A percentile compares a stretch with the other conserved stretches of the same genome.
phyloP scores from a whole-genome alignment of 345 rosid species.

The Schrenkiella parvula region DNA sequence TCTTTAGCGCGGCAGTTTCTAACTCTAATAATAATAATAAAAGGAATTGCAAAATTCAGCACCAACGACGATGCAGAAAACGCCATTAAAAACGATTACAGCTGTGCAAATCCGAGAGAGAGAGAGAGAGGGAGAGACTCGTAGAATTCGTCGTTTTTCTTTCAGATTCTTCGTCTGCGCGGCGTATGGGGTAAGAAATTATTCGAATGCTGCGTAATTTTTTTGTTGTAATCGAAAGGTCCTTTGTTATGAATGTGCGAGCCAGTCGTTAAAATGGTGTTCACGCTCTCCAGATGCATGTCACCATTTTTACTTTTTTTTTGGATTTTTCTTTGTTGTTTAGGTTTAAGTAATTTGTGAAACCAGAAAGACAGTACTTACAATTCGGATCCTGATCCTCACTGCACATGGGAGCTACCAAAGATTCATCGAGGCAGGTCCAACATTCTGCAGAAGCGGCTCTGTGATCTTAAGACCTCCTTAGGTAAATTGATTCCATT shows the following conservation, averaged over 20 bases:
- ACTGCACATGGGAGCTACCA: constrained; percentile 34
- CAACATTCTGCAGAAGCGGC: constrained; percentile 39
- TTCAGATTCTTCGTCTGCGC: not conserved
- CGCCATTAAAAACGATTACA: constrained; percentile 1
- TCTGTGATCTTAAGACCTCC: constrained; percentile 16
- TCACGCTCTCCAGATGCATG: not conserved
- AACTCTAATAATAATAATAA: not conserved
- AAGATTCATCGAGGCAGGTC: constrained; percentile 31
- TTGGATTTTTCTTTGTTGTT: constrained; percentile 4
- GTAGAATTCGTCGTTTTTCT: not conserved
- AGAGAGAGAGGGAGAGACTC: not conserved
- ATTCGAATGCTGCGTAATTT: not conserved
- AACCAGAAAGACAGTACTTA: not conserved
- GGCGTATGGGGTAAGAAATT: constrained; percentile 8
- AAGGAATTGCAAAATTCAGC: not conserved
- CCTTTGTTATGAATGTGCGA: not conserved
- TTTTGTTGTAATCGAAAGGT: too few species aligned
- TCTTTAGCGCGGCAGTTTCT: constrained; percentile 34
- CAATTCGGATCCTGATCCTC: not conserved
- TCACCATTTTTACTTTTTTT: not conserved
- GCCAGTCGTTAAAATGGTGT: not conserved
- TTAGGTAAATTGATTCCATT: constrained; percentile 26
- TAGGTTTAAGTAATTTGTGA: not conserved
- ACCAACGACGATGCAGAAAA: constrained; percentile 22
- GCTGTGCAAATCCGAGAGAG: not conserved